These are phyloP conservation scores for Theileria equi DNA, from an alignment of 169 alveolate genomes.

Conservation along the genomic window DNA sequence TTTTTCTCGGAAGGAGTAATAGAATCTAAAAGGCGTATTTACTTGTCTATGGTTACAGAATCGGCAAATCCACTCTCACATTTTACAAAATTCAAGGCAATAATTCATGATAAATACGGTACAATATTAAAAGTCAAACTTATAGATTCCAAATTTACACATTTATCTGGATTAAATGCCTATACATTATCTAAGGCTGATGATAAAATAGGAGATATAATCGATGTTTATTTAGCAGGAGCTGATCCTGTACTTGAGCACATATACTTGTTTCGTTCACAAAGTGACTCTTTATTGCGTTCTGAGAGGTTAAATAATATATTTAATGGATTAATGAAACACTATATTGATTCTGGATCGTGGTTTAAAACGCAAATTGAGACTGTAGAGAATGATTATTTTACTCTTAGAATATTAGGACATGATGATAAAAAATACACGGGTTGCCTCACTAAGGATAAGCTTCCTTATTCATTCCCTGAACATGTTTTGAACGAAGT, in stretches of 20 bases:
- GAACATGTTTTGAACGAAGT: slow-evolving; percentile 47
- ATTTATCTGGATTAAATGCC: slow-evolving; percentile 50
- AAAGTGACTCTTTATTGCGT: slow-evolving; percentile 5
- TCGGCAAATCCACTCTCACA: slow-evolving; percentile 20
- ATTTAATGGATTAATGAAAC: slow-evolving; percentile 26
- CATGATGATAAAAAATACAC: slow-evolving; percentile 6
- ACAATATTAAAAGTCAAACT: slow-evolving; percentile 16
- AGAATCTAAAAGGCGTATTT: slow-evolving; percentile 47
- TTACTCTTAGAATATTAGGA: slow-evolving; percentile 41
- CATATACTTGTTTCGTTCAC: slow-evolving; percentile 25
- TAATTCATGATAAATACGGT: slow-evolving; percentile 39
- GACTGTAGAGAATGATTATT: slow-evolving; percentile 1
- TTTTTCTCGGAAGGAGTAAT: slow-evolving; percentile 47
- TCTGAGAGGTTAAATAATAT: slow-evolving; percentile 32
- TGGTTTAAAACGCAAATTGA: slow-evolving; percentile 58
- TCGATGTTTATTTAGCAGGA: slow-evolving; percentile 58
- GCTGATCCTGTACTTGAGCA: slow-evolving; percentile 53
- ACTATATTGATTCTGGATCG: slow-evolving; percentile 37
- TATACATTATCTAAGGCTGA: slow-evolving; percentile 23
- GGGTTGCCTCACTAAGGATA: slow-evolving; percentile 30
- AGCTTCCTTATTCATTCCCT: slow-evolving; percentile 54
- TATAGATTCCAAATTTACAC: slow-evolving; percentile 13
- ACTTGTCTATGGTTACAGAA: slow-evolving; percentile 37
- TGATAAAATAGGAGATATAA: slow-evolving; percentile 36
- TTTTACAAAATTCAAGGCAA: slow-evolving; percentile 25